Evolutionary conservation across 371 early-diverging fungal species (phyloP), one percentile per base, ranked within the genome.

Genomic region (Dichotomocladium elegans): DNA sequence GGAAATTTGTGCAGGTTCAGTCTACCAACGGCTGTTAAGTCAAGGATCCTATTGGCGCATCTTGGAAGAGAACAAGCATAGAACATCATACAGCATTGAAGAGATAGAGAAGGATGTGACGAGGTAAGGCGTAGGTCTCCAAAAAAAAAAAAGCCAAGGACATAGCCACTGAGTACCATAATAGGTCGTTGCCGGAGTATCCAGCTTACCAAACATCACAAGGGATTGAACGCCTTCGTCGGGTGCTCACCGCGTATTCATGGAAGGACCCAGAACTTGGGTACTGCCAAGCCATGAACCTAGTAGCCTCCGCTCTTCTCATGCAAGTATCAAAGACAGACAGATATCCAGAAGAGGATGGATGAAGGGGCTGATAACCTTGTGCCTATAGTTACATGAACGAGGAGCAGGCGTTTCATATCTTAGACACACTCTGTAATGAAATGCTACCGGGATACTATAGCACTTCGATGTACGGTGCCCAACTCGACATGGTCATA

Each of bases 261-360:
- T 86, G 87, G 85, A 85, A 84, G 42, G 83, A 92, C 57, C 87
- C 91, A 0, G 94, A 94, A 59, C 81, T 98, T 29, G 98, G 98
- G 11, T 98, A 98, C 67, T 97, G 97, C 67, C 97, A 98, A 66
- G 97, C 98, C 0, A 98, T 98, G 99, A 98, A 98, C 66, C 94
- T 98, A 65, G 91, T 98, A 1, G 91, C 92, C n/a, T 92, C 92
- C 28, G 94, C 94, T 0, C 70, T 98, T 41, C 74, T 98, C 34
- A 93, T 98, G 73, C 83, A 75, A 62, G 64, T 15, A 17, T n/a
- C n/a, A n/a, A n/a, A n/a, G n/a, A n/a, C n/a, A n/a, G n/a, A 2
- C 6, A 21, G 3, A 12, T 45, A 1, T 35, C n/a, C 3, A 29
- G 15, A 19, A 11, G n/a, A 22, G 3, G 27, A 44, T 40, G 10